phyloP scores from a whole-genome alignment of 208 protist species.

The Leishmania turanica region DNA sequence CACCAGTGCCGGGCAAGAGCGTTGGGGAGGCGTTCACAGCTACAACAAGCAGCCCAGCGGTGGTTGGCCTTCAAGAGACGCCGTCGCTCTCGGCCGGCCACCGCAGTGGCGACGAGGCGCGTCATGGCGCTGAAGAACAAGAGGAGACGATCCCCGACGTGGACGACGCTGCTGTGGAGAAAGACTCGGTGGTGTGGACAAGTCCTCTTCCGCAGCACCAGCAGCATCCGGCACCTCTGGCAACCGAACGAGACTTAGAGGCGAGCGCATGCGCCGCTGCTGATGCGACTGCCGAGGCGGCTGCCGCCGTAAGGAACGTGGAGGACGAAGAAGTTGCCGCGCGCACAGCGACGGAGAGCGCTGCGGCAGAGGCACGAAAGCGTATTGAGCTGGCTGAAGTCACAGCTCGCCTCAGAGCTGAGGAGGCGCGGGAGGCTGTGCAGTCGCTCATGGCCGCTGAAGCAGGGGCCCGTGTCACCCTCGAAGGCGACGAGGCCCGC shows the following conservation, averaged over 20 bases:
- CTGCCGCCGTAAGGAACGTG: neutral
- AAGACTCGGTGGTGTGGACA: neutral
- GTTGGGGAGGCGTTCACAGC: neutral
- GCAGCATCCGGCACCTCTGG: neutral
- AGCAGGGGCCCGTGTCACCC: neutral
- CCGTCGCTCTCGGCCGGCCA: neutral
- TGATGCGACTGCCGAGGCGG: neutral
- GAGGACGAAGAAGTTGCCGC: conserved; percentile 15
- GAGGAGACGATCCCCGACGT: too few relatives aligned
- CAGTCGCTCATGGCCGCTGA: neutral
- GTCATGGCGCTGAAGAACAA: neutral
- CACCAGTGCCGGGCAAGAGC: conserved; percentile 1
- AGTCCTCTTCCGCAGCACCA: neutral
- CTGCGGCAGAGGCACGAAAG: neutral
- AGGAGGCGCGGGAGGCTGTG: neutral
- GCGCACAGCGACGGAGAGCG: neutral
- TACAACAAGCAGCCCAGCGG: neutral
- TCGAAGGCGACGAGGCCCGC: conserved; percentile 1
- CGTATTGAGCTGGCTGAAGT: neutral
- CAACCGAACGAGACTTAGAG: neutral
- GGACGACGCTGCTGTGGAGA: neutral
- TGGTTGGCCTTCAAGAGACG: neutral
- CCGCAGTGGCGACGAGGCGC: neutral
- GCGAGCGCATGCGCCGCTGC: neutral
- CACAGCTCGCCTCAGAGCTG: conserved; percentile 1